These are phyloP conservation scores for Populus nigra DNA, from an alignment of 345 rosid genomes.

Conservation along the genomic window DNA sequence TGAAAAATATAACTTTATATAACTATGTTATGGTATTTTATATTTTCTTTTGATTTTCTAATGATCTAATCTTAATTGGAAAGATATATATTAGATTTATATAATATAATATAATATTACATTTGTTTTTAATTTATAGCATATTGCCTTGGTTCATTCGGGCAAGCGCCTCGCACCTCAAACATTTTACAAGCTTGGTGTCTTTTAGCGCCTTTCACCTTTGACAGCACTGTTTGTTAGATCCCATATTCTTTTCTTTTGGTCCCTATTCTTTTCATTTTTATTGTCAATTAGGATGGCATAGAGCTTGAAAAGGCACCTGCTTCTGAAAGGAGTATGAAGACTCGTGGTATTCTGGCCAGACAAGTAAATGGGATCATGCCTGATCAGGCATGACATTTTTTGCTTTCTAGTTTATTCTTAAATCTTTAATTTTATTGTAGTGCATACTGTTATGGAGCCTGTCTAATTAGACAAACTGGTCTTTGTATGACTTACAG, in stretches of 20 bases:
- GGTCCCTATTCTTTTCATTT: constrained; percentile 7
- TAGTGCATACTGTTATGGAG: background rate
- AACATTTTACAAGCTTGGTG: no score
- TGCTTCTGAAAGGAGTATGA: constrained; percentile 57
- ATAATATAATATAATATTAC: no score
- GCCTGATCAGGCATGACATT: constrained; percentile 71
- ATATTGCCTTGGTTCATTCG: no score
- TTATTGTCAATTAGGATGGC: constrained; percentile 49
- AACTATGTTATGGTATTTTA: no score
- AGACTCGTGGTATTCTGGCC: constrained; percentile 76
- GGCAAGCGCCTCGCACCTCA: no score
- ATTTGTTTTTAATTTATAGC: no score
- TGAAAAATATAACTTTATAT: no score
- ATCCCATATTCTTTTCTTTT: background rate
- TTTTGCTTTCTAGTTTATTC: constrained; percentile 2
- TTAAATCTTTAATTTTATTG: background rate
- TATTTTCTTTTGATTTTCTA: no score
- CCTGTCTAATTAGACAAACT: background rate
- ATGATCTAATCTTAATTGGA: no score
- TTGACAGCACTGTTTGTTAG: no score
- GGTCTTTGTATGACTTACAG: constrained; percentile 31
- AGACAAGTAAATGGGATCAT: constrained; percentile 81
- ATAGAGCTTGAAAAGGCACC: constrained; percentile 75
- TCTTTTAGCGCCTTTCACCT: no score
- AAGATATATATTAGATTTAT: no score